phyloP scores from a whole-genome alignment of 179 eudicot species.

The Amaranthus tricolor region DNA sequence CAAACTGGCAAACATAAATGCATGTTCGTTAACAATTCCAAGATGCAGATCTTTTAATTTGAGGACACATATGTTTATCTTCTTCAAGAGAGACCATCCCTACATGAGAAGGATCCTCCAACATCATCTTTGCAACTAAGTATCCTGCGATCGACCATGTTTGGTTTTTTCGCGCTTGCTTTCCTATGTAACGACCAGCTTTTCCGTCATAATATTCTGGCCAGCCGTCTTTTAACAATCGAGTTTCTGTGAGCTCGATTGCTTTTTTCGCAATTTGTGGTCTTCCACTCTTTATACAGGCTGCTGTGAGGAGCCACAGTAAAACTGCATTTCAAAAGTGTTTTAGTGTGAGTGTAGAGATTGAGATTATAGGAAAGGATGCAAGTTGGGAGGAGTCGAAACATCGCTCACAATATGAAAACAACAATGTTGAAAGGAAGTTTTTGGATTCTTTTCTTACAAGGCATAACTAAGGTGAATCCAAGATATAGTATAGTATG shows the following conservation, averaged over 20 bases:
- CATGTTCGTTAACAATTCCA: conserved; percentile 44
- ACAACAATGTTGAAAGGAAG: no score
- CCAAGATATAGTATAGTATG: no score
- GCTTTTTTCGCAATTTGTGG: conserved; percentile 76
- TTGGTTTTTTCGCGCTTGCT: conserved; percentile 74
- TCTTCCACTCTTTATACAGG: conserved; percentile 72
- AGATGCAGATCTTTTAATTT: conserved; percentile 66
- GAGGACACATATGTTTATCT: conserved; percentile 67
- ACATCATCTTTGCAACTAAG: conserved; percentile 78
- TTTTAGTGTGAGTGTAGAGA: background rate
- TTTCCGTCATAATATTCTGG: conserved; percentile 84
- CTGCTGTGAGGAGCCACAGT: conserved; percentile 74
- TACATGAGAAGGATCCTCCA: conserved; percentile 75
- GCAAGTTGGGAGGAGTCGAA: background rate
- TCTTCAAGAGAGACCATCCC: conserved; percentile 83
- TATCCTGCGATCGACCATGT: conserved; percentile 87
- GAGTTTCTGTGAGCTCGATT: conserved; percentile 54
- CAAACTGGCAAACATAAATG: background rate
- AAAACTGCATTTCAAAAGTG: conserved; percentile 43
- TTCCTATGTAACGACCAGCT: conserved; percentile 63
- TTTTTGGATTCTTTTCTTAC: no score
- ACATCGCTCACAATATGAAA: no score
- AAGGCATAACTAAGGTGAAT: no score
- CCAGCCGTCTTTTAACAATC: conserved; percentile 61
- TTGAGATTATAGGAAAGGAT: background rate